Base-by-base conservation (phyloP, 2,329 filamentous ascomycete genomes). In the Calonectria hongkongensis region DNA sequence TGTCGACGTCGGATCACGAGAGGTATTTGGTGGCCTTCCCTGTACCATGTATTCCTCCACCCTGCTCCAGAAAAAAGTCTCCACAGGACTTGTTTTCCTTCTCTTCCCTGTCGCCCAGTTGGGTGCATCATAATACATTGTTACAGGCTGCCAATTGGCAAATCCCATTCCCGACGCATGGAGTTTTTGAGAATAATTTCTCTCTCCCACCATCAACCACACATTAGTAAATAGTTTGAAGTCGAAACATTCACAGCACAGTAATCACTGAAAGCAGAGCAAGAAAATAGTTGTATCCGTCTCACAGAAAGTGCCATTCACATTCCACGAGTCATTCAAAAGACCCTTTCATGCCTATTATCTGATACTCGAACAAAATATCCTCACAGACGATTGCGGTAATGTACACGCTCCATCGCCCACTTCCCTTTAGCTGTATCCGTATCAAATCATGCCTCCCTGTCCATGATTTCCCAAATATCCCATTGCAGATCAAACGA, bases 341-440 rank as follows among this genome's bases (percentile, higher is more conserved):
- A 56, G 74, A 41, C 73, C 64, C 56, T 33, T 63, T 70, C 48
- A 68, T 74, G 68, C 66, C 65, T 74, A 76, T 77, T 75, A 79
- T 76, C 51, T 72, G 73, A 70, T 79, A 75, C 76, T 79, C 75
- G 76, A 77, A 79, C 74, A 79, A 75, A 66, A 77, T 74, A 56
- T 63, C 76, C 69, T 77, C 58, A 71, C 73, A 71, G 43, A 73
- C 47, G 66, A 71, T 69, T 71, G 73, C 70, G 71, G 51, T 71
- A 68, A 70, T 74, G n/a, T 65, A 68, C 69, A 70, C 73, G 73
- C 70, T 76, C 51, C 33, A 28, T 63, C 68, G 68, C 67, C 65
- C 51, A 60, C 68, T 69, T 71, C 68, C 71, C 39, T 25, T 71
- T 67, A 58, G 74, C 36, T 60, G 54, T 71, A 64, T 54, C 45